Base-by-base conservation (phyloP, 768 basidiomycete species). In the Mycena haematopus region DNA sequence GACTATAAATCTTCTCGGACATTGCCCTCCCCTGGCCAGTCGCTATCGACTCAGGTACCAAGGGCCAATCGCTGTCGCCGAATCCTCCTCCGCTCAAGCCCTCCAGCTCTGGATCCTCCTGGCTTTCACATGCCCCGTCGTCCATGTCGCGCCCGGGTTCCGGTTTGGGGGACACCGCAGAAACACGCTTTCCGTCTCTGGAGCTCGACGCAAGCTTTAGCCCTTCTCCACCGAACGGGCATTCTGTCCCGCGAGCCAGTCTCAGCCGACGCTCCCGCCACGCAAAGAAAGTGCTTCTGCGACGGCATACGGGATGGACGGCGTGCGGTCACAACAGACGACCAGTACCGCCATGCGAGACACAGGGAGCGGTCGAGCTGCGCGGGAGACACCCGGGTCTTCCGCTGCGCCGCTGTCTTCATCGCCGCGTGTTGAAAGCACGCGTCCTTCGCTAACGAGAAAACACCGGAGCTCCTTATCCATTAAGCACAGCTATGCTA, bases 141-240 rank as follows among this genome's bases (percentile, higher is more conserved):
- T 69, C 71, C 27, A 60, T 78, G 46, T 72, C 78, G 49, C 68
- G 74, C 9, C 63, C 73, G 11, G 65, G 72, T 22, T 71, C 80
- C 60, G 71, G 70, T 19, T 78, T 77, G 42, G 62, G 81, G 22
- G 71, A 82, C 24, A 77, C 83, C 45, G 83, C 80, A 19, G 93
- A 95, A 73, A 82, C 86, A 31, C 83, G 92, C 55, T 97, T 92
- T 73, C 95, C 95, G 0, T 91, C 95, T 0, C 77, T 97, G 44
- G 95, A 92, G 62, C 78, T 96, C 7, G 90, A 93, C 73, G 50
- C 56, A 29, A 66, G 55, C 50, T 63, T 55, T 65, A 33, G 29
- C 52, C 62, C 58, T 42, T 44, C 58, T 52, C 53, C 38, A 31
- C 5, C 59, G 53, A 64, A 63, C 40, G 61, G 45, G 54, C 62